Evolutionary conservation across 2,329 filamentous ascomycete genomes (phyloP), one percentile per base, ranked within the genome.

Genomic region (Cladosporium phlei): DNA sequence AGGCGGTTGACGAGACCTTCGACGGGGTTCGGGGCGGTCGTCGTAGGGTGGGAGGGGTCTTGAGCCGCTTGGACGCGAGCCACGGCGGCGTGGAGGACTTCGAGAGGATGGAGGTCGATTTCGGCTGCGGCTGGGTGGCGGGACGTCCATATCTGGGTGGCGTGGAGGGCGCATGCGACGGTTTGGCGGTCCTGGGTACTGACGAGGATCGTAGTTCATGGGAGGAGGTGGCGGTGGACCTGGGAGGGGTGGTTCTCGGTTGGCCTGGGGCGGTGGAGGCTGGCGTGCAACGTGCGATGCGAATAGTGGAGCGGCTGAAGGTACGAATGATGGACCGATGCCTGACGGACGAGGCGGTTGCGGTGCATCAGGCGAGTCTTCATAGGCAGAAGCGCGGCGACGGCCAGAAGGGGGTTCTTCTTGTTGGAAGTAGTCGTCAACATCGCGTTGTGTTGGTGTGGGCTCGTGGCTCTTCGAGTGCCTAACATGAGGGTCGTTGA

Each of bases 261-360:
- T 24, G n/a, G 14, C 33, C 14, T 48, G 34, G 24, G 35, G 24
- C 11, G 47, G 35, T 25, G 37, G 54, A n/a, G 55, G 53, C 24
- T 54, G 48, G n/a, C 52, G 47, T 5, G 69, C 69, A 4, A 73
- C 65, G 12, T 70, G 68, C 1, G 70, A 69, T 3, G 72, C 72
- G 49, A 75, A 75, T 3, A 73, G 55, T 3, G 72, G 72, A 1
- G 64, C 61, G 33, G 67, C 68, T 2, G 67, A 71, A 2, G 72
- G 72, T 5, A 61, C 68, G 52, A 73, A 75, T 1, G 64, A 58
- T 19, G 51, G 53, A 2, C 60, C 58, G 17, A 57, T 37, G 6
- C 42, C 42, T 21, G 42, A 32, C 17, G 16, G 57, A 54, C 7
- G 54, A 51, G 16, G 49, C 51, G 42, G 57, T 21, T n/a, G 49